Percentiles rank a stretch among this genome's conserved stretches.
Evolutionary conservation across 345 rosid genomes (phyloP).

Genomic region (Syzygium aqueum): DNA sequence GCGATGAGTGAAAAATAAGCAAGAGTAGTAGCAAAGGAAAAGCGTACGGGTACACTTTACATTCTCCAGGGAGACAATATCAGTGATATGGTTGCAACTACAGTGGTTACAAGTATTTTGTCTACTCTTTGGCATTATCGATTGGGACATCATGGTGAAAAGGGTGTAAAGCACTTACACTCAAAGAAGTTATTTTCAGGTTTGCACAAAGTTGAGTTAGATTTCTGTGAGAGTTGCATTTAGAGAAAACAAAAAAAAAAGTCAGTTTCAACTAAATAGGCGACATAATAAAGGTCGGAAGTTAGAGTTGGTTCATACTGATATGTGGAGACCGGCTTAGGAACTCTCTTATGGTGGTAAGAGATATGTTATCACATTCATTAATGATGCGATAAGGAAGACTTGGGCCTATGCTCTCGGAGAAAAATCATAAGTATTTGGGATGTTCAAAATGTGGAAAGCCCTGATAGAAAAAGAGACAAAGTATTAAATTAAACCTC

Average conservation of each 20-base stretch:
- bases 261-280: accelerated
- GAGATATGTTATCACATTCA: neutral
- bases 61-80: neutral
- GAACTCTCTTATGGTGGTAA: neutral
- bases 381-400: accelerated
- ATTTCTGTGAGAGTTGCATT: too few relatives aligned
- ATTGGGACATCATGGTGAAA: too few relatives aligned
- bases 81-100: too few relatives aligned
- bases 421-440: too few relatives aligned
- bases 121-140: too few relatives aligned
- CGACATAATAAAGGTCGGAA: accelerated
- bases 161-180: neutral
- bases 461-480: neutral
- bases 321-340: neutral
- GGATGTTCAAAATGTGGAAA: neutral
- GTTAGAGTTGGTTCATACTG: too few relatives aligned
- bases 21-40: too few relatives aligned
- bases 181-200: neutral
- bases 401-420: neutral
- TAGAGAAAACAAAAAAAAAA: too few relatives aligned
- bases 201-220: neutral
- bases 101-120: accelerated
- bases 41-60: accelerated
- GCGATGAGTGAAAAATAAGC: too few relatives aligned
- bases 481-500: too few relatives aligned